Percentiles rank a stretch among this genome's conserved stretches.
These are phyloP conservation scores for Rubia tinctorum DNA, from an alignment of 305 asterid genomes.

Conservation along the genomic window DNA sequence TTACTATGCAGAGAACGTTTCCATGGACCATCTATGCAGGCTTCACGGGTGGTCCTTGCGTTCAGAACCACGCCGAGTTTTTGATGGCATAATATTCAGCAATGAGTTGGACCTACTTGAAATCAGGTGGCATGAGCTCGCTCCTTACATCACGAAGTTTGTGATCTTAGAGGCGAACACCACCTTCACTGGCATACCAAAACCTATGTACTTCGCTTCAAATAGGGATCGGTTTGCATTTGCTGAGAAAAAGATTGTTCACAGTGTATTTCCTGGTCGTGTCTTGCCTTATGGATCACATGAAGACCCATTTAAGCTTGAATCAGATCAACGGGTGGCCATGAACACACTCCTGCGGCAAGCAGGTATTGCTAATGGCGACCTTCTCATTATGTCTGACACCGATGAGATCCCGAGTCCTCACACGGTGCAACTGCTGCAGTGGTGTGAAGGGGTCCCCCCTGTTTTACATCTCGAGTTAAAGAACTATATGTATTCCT, in stretches of 20 bases:
- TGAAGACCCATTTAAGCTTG: slow-evolving; percentile 66
- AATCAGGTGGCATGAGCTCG: slow-evolving; percentile 76
- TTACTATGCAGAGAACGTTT: slow-evolving; percentile 78
- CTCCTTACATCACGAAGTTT: slow-evolving; percentile 61
- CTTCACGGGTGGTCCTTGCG: slow-evolving; percentile 82
- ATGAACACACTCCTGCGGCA: slow-evolving; percentile 54
- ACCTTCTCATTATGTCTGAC: slow-evolving; percentile 73
- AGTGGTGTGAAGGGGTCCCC: slow-evolving; percentile 84
- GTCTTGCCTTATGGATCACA: slow-evolving; percentile 32
- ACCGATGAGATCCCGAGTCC: slow-evolving; percentile 89
- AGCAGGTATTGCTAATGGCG: slow-evolving; percentile 66
- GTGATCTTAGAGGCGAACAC: slow-evolving; percentile 84
- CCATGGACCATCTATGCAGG: slow-evolving; percentile 62
- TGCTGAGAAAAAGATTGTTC: slow-evolving; percentile 54
- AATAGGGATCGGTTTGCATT: slow-evolving; percentile 60
- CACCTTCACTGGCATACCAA: slow-evolving; percentile 77
- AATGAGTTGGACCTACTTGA: slow-evolving; percentile 84
- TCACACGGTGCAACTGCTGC: slow-evolving; percentile 65
- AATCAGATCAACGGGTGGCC: slow-evolving; percentile 58
- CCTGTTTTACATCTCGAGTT: slow-evolving; percentile 64
- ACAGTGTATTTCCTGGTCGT: slow-evolving; percentile 58
- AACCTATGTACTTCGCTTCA: slow-evolving; percentile 56
- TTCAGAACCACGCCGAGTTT: slow-evolving; percentile 67
- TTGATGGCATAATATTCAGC: slow-evolving; percentile 75
- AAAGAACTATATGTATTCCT: slow-evolving; percentile 65